Conservation (phyloP, 2,329 filamentous ascomycete genomes). For the Zymoseptoria pseudotritici region DNA sequence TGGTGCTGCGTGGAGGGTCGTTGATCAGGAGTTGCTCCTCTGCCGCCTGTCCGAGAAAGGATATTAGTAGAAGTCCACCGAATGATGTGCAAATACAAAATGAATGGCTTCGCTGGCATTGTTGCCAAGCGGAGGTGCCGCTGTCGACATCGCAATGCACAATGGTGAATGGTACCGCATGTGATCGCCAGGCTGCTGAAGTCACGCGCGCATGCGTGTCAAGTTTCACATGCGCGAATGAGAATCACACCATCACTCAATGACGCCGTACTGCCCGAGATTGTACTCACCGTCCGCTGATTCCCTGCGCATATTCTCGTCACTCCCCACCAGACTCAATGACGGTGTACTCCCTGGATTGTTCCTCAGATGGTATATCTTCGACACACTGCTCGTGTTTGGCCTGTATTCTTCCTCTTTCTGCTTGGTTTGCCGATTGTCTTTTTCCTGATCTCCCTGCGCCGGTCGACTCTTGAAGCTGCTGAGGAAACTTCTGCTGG, state of each 20-base stretch:
- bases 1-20: slow-evolving; percentile 22
- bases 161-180: neutral
- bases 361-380: slow-evolving; percentile 36
- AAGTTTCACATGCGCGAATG: neutral
- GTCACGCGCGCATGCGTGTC: slow-evolving; percentile 1
- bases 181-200: neutral
- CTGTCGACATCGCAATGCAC: neutral
- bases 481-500: slow-evolving; percentile 23
- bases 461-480: slow-evolving; percentile 20
- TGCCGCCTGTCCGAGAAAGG: slow-evolving; percentile 8
- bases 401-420: slow-evolving; percentile 25
- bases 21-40: slow-evolving; percentile 6
- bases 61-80: slow-evolving; percentile 8
- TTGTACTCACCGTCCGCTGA: slow-evolving; percentile 23
- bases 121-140: neutral
- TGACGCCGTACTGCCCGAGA: neutral
- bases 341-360: slow-evolving; percentile 43
- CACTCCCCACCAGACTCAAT: slow-evolving; percentile 31
- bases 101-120: neutral
- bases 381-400: slow-evolving; percentile 26
- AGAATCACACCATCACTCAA: slow-evolving; percentile 2
- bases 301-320: slow-evolving; percentile 21
- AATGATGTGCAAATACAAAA: neutral
- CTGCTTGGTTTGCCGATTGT: slow-evolving; percentile 18
- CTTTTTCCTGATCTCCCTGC: slow-evolving; percentile 12